These are phyloP conservation scores for Cladophialophora chaetospira DNA, from an alignment of 2,329 filamentous ascomycete species.

Conservation along the genomic window DNA sequence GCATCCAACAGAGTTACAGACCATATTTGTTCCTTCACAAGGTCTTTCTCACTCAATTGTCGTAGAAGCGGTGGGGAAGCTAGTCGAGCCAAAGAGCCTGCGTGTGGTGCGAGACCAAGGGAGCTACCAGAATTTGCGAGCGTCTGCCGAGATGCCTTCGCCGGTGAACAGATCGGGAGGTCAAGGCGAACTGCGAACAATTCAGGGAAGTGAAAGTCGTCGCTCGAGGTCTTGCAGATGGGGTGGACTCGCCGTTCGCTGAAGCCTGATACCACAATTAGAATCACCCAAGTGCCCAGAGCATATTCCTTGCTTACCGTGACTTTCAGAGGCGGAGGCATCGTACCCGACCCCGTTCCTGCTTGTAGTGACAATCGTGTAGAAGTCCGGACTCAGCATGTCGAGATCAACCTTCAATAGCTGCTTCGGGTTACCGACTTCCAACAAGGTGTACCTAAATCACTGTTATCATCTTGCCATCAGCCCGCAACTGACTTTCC, in stretches of 20 bases:
- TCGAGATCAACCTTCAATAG: constrained; percentile 36
- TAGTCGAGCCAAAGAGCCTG: constrained; percentile 32
- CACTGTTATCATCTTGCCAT: background rate
- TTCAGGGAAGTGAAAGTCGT: constrained; percentile 28
- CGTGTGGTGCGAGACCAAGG: constrained; percentile 37
- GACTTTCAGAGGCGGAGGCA: constrained; percentile 33
- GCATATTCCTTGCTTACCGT: constrained; percentile 23
- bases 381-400: constrained; percentile 39
- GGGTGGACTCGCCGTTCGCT: constrained; percentile 32
- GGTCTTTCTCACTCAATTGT: constrained; percentile 30
- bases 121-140: constrained; percentile 34
- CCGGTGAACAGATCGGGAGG: constrained; percentile 36
- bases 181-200: constrained; percentile 28
- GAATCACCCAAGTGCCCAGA: background rate
- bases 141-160: constrained; percentile 34
- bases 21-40: constrained; percentile 33
- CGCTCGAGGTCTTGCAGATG: constrained; percentile 32
- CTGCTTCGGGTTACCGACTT: constrained; percentile 34
- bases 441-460: constrained; percentile 34
- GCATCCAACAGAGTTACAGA: constrained; percentile 37
- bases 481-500: background rate
- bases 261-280: constrained; percentile 20
- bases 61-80: constrained; percentile 30
- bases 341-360: constrained; percentile 35
- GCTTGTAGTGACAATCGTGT: constrained; percentile 36